Conservation (phyloP, 129 eudicot species). For the Flaveria ramosissima region DNA sequence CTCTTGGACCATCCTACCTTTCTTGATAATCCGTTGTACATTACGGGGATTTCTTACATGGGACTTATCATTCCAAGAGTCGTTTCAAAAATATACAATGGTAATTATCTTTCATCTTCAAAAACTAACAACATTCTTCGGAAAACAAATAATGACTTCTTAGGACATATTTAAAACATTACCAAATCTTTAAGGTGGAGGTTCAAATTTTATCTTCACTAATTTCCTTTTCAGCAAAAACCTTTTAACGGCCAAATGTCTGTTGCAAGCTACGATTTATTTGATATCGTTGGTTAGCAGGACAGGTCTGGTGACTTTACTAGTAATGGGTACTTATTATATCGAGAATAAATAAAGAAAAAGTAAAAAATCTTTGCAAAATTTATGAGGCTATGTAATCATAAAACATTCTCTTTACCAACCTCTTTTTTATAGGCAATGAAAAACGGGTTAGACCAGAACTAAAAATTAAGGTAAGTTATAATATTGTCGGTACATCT, state of each 20-base stretch:
- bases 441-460: constrained; percentile 27
- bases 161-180: neutral
- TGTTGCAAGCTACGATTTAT: no score
- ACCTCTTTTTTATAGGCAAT: constrained; percentile 27
- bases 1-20: constrained; percentile 39
- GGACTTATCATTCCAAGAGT: constrained; percentile 40
- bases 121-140: neutral
- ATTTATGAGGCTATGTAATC: neutral
- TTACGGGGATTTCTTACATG: constrained; percentile 41
- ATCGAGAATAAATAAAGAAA: no score
- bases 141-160: neutral
- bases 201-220: no score
- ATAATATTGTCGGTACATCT: neutral
- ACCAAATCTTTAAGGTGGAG: neutral
- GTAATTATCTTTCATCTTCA: constrained; percentile 1
- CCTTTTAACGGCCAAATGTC: no score
- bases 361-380: neutral
- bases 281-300: no score
- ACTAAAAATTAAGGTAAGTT: constrained; percentile 32
- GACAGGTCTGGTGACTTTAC: no score
- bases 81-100: constrained; percentile 30
- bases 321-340: no score
- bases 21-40: constrained; percentile 35
- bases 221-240: no score
- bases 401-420: neutral